phyloP scores from a whole-genome alignment of 2,329 filamentous ascomycete genomes.

The Knoxdaviesia capensis region DNA sequence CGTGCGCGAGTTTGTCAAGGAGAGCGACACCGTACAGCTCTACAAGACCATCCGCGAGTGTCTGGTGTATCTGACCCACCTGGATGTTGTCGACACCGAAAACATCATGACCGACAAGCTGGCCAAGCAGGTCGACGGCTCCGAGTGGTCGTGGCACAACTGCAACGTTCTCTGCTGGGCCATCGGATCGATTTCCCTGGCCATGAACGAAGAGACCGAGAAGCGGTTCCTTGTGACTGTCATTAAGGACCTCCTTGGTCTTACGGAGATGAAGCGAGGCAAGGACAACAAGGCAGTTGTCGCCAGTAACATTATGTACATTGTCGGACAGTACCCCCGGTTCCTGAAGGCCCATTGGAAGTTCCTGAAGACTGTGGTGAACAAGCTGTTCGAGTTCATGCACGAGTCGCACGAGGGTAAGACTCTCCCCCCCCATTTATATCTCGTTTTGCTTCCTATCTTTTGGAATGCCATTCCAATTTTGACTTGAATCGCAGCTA shows the following conservation, averaged over 20 bases:
- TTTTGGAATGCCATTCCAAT: background rate
- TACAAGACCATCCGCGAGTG: slow-evolving; percentile 99
- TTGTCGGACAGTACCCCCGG: slow-evolving; percentile 93
- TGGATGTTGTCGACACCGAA: slow-evolving; percentile 94
- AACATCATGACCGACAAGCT: slow-evolving; percentile 99
- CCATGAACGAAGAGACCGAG: slow-evolving; percentile 99
- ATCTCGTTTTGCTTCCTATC: slow-evolving; percentile 9
- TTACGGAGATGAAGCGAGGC: slow-evolving; percentile 97
- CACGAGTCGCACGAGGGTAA: slow-evolving; percentile 93
- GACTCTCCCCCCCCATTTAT: slow-evolving; percentile 8
- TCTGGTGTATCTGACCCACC: slow-evolving; percentile 86
- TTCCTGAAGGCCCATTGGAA: slow-evolving; percentile 99
- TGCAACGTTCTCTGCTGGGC: slow-evolving; percentile 99
- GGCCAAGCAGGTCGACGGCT: slow-evolving; percentile 79
- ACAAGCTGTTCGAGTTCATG: slow-evolving; percentile 99
- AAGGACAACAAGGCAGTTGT: slow-evolving; percentile 99
- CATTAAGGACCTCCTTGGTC: slow-evolving; percentile 88
- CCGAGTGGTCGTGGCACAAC: slow-evolving; percentile 98
- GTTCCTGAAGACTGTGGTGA: slow-evolving; percentile 97
- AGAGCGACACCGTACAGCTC: slow-evolving; percentile 94
- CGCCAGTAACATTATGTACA: slow-evolving; percentile 99
- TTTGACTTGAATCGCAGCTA: background rate
- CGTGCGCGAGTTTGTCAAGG: slow-evolving; percentile 96
- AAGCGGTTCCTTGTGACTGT: slow-evolving; percentile 97
- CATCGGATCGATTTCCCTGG: slow-evolving; percentile 92